Conservation (phyloP, 495 filamentous ascomycete species). For the Cudoniella acicularis region DNA sequence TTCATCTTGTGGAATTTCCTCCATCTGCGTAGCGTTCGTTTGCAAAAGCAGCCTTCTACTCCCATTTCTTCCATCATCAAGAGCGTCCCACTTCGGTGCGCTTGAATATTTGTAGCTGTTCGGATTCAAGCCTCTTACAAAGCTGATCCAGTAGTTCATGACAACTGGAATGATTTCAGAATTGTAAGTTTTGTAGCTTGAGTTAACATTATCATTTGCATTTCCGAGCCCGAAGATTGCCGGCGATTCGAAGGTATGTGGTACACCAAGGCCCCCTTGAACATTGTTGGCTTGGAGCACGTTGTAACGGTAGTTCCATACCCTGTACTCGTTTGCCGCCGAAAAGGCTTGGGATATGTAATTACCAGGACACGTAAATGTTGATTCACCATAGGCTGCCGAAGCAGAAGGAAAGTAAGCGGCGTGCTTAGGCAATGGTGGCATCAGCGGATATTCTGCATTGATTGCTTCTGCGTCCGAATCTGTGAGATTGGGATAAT, state of each 20-base stretch:
- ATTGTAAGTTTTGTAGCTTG: constrained; percentile 35
- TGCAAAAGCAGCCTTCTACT: constrained; percentile 47
- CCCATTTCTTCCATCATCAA: constrained; percentile 25
- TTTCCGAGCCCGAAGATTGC: constrained; percentile 30
- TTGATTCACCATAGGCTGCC: constrained; percentile 64
- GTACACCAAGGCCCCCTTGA: constrained; percentile 52
- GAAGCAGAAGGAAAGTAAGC: constrained; percentile 56
- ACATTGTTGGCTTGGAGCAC: constrained; percentile 52
- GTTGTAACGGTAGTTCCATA: constrained; percentile 55
- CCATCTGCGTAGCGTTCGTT: constrained; percentile 43
- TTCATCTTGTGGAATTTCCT: constrained; percentile 8
- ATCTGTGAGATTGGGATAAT: constrained; percentile 55
- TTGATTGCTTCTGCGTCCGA: constrained; percentile 53
- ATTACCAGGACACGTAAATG: constrained; percentile 65
- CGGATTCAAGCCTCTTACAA: constrained; percentile 56
- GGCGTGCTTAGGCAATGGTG: constrained; percentile 38
- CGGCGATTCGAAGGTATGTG: constrained; percentile 30
- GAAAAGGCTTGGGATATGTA: constrained; percentile 47
- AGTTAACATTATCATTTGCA: constrained; percentile 57
- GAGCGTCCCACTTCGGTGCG: constrained; percentile 42
- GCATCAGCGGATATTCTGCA: constrained; percentile 49
- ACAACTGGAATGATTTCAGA: constrained; percentile 39
- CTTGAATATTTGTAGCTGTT: constrained; percentile 45
- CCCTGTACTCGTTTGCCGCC: constrained; percentile 31
- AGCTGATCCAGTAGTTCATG: constrained; percentile 67